Evolutionary conservation across 192 early-diverging fungal species (phyloP), one percentile per base, ranked within the genome.

Genomic region (Entomortierella parvispora): DNA sequence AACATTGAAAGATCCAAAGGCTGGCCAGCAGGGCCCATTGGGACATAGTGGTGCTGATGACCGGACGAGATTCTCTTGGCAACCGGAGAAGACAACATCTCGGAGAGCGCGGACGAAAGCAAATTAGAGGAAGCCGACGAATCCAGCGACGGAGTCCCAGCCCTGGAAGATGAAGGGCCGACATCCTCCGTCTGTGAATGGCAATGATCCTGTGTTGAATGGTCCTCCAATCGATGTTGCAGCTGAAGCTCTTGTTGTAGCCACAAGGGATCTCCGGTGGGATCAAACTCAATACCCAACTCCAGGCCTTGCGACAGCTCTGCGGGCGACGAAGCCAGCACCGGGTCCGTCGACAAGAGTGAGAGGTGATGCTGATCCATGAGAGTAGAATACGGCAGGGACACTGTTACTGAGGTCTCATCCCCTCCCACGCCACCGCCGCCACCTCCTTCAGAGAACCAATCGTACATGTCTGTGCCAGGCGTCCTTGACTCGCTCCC

Each of bases 21-120:
- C 37, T 58, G 57, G 20, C 72, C 59, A 14, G 50, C 59, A 6
- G 51, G 46, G 12, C 72, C 65, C 72, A 76, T 68, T 14, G 72
- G 72, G 20, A 67, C 20, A 55, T 76, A 76, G 15, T 76, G 65
- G 23, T 63, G 40, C 37, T 40, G 37, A 12, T 12, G 50, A 23
- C 40, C 20, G 44, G 10, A 18, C 52, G 42, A 62, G 32, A 15
- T 31, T 20, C 29, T 40, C 12, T 40, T 40, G 26, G 57, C 51
- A 23, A 46, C 32, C 7, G 53, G n/a, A 23, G 58, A 17, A 8
- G 34, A 53, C 22, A 62, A 18, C 34, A 76, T 62, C 15, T 76
- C 72, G 12, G 58, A 56, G 3, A 68, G 52, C 0, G 54, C n/a
- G 8, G 68, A 62, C 26, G 72, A 76, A 1, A 56, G 49, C 37